These are phyloP conservation scores for Salvia miltiorrhiza DNA, from an alignment of 257 asterid genomes.

Conservation along the genomic window DNA sequence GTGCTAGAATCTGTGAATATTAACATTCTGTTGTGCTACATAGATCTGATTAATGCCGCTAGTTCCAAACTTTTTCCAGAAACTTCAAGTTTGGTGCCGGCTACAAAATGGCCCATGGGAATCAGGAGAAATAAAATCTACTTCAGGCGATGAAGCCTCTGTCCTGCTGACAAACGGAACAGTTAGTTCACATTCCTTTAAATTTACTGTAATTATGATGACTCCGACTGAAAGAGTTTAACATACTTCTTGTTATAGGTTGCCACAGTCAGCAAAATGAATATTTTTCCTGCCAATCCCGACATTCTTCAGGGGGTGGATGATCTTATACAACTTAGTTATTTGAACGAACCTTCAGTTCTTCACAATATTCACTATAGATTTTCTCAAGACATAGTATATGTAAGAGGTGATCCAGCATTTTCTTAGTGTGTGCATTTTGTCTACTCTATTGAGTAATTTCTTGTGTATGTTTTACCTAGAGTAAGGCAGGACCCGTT, in stretches of 20 bases:
- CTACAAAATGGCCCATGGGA: constrained; percentile 55
- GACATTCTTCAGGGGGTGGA: constrained; percentile 83
- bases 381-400: constrained; percentile 62
- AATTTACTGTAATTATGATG: constrained; percentile 13
- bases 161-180: constrained; percentile 60
- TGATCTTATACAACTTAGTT: constrained; percentile 84
- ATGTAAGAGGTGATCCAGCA: constrained; percentile 45
- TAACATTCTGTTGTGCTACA: not conserved
- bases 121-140: constrained; percentile 67
- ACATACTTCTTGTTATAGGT: constrained; percentile 40
- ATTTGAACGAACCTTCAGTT: constrained; percentile 91
- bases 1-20: constrained; percentile 4
- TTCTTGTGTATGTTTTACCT: constrained; percentile 30
- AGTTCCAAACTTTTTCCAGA: constrained; percentile 46
- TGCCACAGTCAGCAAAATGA: constrained; percentile 49
- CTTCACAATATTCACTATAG: constrained; percentile 77
- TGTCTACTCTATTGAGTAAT: constrained; percentile 18
- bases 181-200: constrained; percentile 43
- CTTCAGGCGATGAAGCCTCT: constrained; percentile 60
- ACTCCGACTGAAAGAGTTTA: constrained; percentile 7
- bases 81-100: constrained; percentile 76
- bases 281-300: constrained; percentile 89
- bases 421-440: constrained; percentile 9
- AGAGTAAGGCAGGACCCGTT: constrained; percentile 95
- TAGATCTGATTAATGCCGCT: constrained; percentile 9